Conservation (phyloP, 768 basidiomycete genomes). For the Amanita jacksonii region DNA sequence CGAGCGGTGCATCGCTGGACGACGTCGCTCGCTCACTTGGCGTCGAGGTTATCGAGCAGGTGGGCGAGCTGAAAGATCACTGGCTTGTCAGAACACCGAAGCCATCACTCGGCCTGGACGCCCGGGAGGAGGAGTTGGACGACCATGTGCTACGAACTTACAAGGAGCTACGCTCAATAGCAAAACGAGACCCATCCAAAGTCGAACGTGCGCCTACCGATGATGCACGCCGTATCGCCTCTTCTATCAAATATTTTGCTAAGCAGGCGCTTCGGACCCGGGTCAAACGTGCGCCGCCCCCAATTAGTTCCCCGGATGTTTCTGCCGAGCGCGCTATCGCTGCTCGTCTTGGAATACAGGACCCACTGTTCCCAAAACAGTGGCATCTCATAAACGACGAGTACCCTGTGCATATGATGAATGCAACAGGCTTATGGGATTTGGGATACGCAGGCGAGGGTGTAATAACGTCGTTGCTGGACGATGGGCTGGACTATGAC, state of each 20-base stretch:
- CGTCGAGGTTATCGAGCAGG: conserved; percentile 81
- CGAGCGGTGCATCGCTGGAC: conserved; percentile 38
- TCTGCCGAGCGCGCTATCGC: conserved; percentile 40
- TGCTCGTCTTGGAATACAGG: conserved; percentile 54
- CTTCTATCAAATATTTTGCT: conserved; percentile 51
- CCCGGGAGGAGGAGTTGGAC: conserved; percentile 21
- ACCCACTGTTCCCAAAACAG: conserved; percentile 78
- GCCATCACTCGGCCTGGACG: conserved; percentile 17
- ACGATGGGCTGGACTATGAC: conserved; percentile 91
- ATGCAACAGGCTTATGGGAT: conserved; percentile 89
- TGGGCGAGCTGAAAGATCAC: conserved; percentile 70
- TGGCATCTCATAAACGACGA: conserved; percentile 95
- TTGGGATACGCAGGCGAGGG: conserved; percentile 84
- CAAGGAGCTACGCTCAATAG: conserved; percentile 32
- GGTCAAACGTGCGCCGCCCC: conserved; percentile 65
- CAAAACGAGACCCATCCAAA: conserved; percentile 15
- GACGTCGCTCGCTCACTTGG: conserved; percentile 54
- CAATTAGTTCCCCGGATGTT: conserved; percentile 29
- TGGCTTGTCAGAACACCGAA: conserved; percentile 72
- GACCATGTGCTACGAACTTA: conserved; percentile 45
- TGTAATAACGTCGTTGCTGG: conserved; percentile 80
- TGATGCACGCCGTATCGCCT: conserved; percentile 34
- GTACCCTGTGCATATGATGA: conserved; percentile 77
- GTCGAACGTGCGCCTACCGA: conserved; percentile 32
- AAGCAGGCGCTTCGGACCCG: conserved; percentile 61